Evolutionary conservation across 164 flowering plant genomes (phyloP), one percentile per base, ranked within the genome.

Genomic region (Stephania japonica): DNA sequence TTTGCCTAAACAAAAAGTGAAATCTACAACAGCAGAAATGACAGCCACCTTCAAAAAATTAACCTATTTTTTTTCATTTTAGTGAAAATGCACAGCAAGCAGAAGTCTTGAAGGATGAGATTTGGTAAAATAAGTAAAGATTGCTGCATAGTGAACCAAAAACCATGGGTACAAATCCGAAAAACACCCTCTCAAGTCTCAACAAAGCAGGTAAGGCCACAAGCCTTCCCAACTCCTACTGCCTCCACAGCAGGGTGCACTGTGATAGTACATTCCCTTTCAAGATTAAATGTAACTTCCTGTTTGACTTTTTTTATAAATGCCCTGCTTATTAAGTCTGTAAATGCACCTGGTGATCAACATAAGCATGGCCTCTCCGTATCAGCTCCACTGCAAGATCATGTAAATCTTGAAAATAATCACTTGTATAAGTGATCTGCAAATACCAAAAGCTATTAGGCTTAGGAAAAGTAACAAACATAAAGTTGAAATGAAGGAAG

Each of bases 381-480:
- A 96, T 93, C 68, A 96, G 86, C 84, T 93, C 94, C 78, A 93
- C 97, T 7, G 99, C 97, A 61, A 93, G 82, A 59, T 93, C 90
- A 81, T 91, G 87, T 66, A 96, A 81, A 19, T 90, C 97, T 85
- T 90, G 92, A 80, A 96, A 93, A 77, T 96, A 96, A 81, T 96
- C 91, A 81, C 99, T 96, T 70, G 98, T 89, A 78, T 93, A 93
- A 42, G 98, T 96, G 68, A 91, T 85, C 99, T 95, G 89, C 75
- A 81, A 76, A 72, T 70, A 8, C 9, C 18, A 56, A 76, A 18
- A 61, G 1, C 43, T n/a, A 59, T 73, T 43, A 80, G 69, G 21
- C 68, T 27, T 41, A 21, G 65, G 65, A 50, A 76, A 66, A 73
- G 27, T 24, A 65, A 19, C 3, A 6, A 27, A 74, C 38, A 61